Base-by-base conservation (phyloP, 2,329 filamentous ascomycete species). In the Fusarium virguliforme region DNA sequence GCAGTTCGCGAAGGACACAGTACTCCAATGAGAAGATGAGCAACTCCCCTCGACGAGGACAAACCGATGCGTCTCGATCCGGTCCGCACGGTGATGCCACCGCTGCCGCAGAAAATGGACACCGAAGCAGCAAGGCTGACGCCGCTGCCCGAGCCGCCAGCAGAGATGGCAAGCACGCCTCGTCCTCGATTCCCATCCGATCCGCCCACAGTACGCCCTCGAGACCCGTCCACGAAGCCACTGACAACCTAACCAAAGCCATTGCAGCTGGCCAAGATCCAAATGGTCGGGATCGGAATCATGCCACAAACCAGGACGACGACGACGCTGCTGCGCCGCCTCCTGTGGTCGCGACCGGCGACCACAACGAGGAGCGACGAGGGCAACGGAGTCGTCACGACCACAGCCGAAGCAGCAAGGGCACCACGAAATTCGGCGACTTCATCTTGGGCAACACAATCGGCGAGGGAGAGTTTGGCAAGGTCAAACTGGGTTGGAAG, bases 401-500 rank as follows among this genome's bases (percentile, higher is more conserved):
- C 69, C 87, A 90, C 56, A 81, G 77, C 70, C 78, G 80, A 18
- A 77, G 70, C 62, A 79, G 90, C 74, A 97, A 97, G 56, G 79
- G 84, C 90, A 83, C 78, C 9, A 94, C 92, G 43, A 95, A 94
- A 73, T 98, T 99, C 79, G 95, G 95, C 66, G 94, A 98, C 70
- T 99, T 98, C 81, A 94, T 97, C 67, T 87, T 99, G 4, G 96
- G 96, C 37, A 95, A 97, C 80, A 98, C 95, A 3, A 91, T 99
- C 55, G 96, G 96, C 55, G 96, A 99, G 84, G 96, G 96, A 68
- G 96, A 99, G 82, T 99, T 99, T 80, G 96, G 96, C 72, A 99
- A 99, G 80, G 96, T 99, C 76, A 98, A 98, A 82, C 90, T 98
- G 78, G 96, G 96, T 28, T 99, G 96, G 96, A 98, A 98, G 82